Evolutionary conservation across 2,329 filamentous ascomycete species (phyloP).

Genomic region (Cytospora mali): DNA sequence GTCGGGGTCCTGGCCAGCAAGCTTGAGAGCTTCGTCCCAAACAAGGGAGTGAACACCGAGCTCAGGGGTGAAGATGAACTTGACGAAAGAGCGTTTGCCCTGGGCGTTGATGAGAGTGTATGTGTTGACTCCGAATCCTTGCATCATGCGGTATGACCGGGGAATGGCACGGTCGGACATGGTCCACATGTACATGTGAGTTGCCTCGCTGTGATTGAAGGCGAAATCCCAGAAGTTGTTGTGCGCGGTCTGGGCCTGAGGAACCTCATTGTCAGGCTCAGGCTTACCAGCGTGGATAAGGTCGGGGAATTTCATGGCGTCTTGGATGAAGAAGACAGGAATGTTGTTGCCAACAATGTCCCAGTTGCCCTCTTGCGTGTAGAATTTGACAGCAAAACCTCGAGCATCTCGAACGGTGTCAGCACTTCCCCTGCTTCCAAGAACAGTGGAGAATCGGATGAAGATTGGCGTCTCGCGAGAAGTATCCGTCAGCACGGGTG

Average conservation of each 20-base stretch:
- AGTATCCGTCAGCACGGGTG: constrained; percentile 67
- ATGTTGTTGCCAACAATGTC: constrained; percentile 76
- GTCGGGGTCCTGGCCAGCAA: constrained; percentile 75
- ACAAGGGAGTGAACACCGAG: constrained; percentile 76
- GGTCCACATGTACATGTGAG: constrained; percentile 79
- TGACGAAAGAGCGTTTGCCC: constrained; percentile 72
- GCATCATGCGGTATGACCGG: constrained; percentile 80
- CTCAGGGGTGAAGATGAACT: constrained; percentile 76
- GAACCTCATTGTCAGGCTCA: constrained; percentile 70
- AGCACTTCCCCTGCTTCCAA: constrained; percentile 73
- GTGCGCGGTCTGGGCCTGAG: constrained; percentile 71
- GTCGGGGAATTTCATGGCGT: constrained; percentile 74
- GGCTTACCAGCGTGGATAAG: constrained; percentile 67
- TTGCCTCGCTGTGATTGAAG: constrained; percentile 68
- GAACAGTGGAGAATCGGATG: constrained; percentile 76
- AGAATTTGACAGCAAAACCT: constrained; percentile 78
- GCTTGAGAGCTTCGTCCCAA: constrained; percentile 79
- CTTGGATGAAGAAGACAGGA: constrained; percentile 76
- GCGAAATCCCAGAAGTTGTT: constrained; percentile 81
- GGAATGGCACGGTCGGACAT: constrained; percentile 77
- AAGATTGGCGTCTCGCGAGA: constrained; percentile 65
- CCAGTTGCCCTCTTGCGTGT: constrained; percentile 78
- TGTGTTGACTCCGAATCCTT: constrained; percentile 83
- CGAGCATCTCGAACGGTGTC: constrained; percentile 84
- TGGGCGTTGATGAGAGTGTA: constrained; percentile 69